Evolutionary conservation across 371 early-diverging fungal species (phyloP), one percentile per base, ranked within the genome.

Genomic region (Rhizopus stolonifer): DNA sequence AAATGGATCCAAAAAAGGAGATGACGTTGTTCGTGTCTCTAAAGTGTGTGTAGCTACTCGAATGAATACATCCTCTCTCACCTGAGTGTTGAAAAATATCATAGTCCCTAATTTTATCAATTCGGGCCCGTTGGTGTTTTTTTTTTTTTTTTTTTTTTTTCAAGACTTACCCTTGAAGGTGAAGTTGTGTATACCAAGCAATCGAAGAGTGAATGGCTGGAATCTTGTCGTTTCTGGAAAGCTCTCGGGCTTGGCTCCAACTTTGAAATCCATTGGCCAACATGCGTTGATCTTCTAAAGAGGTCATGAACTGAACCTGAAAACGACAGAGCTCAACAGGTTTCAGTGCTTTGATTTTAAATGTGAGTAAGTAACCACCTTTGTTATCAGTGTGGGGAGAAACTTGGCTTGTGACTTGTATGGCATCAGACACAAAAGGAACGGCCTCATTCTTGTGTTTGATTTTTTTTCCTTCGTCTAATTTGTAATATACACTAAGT

Each of bases 201-300:
- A 77, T 58, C 1, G 64, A 48, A 1, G 65, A 58, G 5, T 60
- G 74, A 46, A 77, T 77, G 10, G 65, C 59, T 6, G 60, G 63
- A 31, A 77, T 71, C 31, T 64, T 57, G 43, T 69, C 61, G 3
- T 60, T 50, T 8, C 54, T 51, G 19, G 58, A 60, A 22, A 73
- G 44, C 47, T 77, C 77, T 32, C 67, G 48, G 4, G 77, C 63
- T 46, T 77, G 77, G 49, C 78, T 77, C 83, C 83, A 82, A 38
- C 78, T 77, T 52, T 82, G 80, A 49, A 79, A 82, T 0, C 83
- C 83, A 46, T 82, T 82, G 6, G 83, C 78, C 36, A 79, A 58
- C 68, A 79, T 64, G 14, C 64, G 42, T 44, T 74, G 69, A 17
- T 64, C 73, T 13, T 52, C 54, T 22, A 77, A 33, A 3, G 64